Conservation (phyloP, 371 early-diverging fungal species). For the Choanephora cucurbitarum region DNA sequence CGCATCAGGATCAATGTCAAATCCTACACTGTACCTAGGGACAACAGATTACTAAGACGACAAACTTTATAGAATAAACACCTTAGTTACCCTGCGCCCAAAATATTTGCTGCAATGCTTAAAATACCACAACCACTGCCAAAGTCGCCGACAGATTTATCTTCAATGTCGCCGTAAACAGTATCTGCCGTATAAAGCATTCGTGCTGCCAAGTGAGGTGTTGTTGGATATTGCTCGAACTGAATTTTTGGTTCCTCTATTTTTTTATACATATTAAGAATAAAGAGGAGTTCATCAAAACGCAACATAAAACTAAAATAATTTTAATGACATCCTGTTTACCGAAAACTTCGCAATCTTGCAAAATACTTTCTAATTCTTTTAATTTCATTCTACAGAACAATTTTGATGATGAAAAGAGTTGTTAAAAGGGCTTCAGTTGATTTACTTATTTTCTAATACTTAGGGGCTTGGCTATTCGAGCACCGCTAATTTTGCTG, state of each 20-base stretch:
- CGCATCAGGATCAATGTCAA: constrained; percentile 85
- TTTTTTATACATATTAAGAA: no score
- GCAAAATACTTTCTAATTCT: constrained; percentile 73
- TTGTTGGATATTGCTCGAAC: constrained; percentile 86
- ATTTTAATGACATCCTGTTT: constrained; percentile 6
- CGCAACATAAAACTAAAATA: background rate
- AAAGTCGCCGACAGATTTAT: constrained; percentile 76
- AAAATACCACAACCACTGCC: constrained; percentile 86
- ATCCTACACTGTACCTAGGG: constrained; percentile 67
- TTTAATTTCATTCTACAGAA: constrained; percentile 84
- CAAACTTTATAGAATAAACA: no score
- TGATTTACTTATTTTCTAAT: no score
- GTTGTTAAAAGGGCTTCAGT: no score
- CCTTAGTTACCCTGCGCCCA: constrained; percentile 58
- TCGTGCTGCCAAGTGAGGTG: constrained; percentile 81
- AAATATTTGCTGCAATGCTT: constrained; percentile 59
- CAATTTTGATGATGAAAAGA: no score
- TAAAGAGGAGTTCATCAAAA: constrained; percentile 7
- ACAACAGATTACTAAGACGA: no score
- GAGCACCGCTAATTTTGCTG: no score
- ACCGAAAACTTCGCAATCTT: constrained; percentile 74
- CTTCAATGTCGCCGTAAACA: constrained; percentile 76
- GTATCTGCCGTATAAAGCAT: constrained; percentile 84
- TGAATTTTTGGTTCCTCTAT: constrained; percentile 75
- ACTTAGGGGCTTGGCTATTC: no score